Base-by-base conservation (phyloP, 768 basidiomycete genomes). In the Heimioporus sp. region DNA sequence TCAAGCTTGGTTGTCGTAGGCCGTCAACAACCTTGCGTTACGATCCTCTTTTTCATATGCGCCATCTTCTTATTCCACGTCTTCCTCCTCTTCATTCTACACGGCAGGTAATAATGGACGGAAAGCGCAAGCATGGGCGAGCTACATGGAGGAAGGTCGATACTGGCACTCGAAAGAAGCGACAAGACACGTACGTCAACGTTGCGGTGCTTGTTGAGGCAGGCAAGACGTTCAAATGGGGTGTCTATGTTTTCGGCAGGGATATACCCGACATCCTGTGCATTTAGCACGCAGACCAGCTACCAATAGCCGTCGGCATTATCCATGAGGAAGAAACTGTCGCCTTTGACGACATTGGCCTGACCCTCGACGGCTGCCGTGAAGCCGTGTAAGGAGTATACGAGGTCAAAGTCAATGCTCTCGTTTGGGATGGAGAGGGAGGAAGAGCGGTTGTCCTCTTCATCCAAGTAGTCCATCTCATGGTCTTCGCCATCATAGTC, bases 261-360 rank as follows among this genome's bases (percentile, higher is more conserved):
- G 45, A 99, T 98, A 69, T 99, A 99, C 0, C 97, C 97, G 15
- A 99, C 92, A 63, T 97, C 94, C 70, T 98, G 94, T 9, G 96
- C 98, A 75, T 98, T 98, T 57, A 99, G 85, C 10, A 99, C 97
- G 43, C 94, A 84, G 9, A 99, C 96, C 45, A 98, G 89, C 97
- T 97, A 98, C 97, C 97, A 98, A 73, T 99, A 99, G 71, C 91
- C 92, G 71, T 99, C 98, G 51, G 87, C 92, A 69, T 99, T 97
- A 73, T 99, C 97, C 82, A 98, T 92, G 40, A 99, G 77, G 66
- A 93, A 87, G 42, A 99, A 80, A 55, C 90, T 91, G 77, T 99
- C 96, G 21, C 97, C 97, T 72, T 98, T 98, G 70, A 97, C 92
- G 58, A 99, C 97, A 59, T 91, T 97, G 3, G 97, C 97, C 73